A percentile compares a stretch with the other conserved stretches of the same genome.
These are phyloP conservation scores for Paragyromitra xinjiangensis DNA, from an alignment of 495 filamentous ascomycete species.

Conservation along the genomic window DNA sequence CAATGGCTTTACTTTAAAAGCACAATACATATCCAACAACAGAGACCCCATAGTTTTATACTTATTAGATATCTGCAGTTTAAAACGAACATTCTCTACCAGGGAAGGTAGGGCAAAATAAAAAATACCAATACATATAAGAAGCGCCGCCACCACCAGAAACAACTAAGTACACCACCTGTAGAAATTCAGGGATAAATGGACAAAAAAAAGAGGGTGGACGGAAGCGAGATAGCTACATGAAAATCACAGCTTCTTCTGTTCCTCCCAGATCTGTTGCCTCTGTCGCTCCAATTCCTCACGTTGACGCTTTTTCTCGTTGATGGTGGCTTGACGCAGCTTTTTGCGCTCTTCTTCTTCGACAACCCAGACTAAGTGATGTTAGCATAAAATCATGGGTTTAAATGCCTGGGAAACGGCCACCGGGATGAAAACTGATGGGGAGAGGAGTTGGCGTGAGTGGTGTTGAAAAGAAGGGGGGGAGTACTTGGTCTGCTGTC, in stretches of 20 bases:
- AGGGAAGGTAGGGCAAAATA: neutral
- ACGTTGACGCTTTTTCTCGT: conserved; percentile 63
- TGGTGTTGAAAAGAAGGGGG: too few species aligned
- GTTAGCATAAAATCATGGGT: conserved; percentile 16
- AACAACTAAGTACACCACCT: neutral
- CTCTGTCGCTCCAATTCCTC: conserved; percentile 71
- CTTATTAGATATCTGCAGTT: too few species aligned
- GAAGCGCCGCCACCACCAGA: neutral
- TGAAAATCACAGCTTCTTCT: conserved; percentile 32
- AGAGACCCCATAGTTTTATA: too few species aligned
- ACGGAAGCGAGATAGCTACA: neutral
- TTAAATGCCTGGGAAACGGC: neutral
- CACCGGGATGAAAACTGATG: conserved; percentile 31
- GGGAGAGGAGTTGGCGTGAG: neutral
- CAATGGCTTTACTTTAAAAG: too few species aligned
- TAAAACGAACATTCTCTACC: neutral
- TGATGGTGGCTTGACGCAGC: conserved; percentile 64
- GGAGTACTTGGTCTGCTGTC: conserved; percentile 80
- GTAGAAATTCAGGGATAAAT: neutral
- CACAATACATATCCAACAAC: too few species aligned
- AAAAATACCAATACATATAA: conserved; percentile 4
- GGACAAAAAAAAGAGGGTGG: neutral
- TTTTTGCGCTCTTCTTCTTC: conserved; percentile 71
- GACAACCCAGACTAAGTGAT: conserved; percentile 71
- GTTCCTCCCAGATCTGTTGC: conserved; percentile 64